Percentiles rank a stretch among this genome's conserved stretches.
Evolutionary conservation across 2,329 filamentous ascomycete genomes (phyloP).

Genomic region (Cordyceps fumosorosea): DNA sequence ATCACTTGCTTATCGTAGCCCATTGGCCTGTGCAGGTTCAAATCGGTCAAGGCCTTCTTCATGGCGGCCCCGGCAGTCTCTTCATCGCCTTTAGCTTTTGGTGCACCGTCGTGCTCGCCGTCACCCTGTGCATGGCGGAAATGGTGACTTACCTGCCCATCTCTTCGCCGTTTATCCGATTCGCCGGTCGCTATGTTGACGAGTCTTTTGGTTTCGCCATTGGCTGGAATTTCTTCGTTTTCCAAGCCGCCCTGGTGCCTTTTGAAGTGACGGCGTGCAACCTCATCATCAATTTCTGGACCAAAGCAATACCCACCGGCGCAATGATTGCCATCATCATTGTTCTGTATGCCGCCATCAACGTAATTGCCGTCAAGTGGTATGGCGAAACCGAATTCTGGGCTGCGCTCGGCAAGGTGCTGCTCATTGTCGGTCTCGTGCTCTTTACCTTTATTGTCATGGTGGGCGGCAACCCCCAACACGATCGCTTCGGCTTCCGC

Average conservation of each 20-base stretch:
- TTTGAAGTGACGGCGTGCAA: constrained; percentile 63
- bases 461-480: constrained; percentile 71
- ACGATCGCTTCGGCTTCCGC: constrained; percentile 65
- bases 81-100: constrained; percentile 56
- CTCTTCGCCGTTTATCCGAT: constrained; percentile 71
- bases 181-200: constrained; percentile 69
- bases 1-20: constrained; percentile 13
- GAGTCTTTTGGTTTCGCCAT: constrained; percentile 67
- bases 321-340: constrained; percentile 53
- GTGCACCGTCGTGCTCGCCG: constrained; percentile 54
- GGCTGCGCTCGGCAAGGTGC: constrained; percentile 63
- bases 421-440: constrained; percentile 65
- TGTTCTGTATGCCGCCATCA: constrained; percentile 48
- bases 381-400: constrained; percentile 75
- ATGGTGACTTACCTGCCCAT: constrained; percentile 74
- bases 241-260: constrained; percentile 60
- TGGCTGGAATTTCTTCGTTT: constrained; percentile 70
- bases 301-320: constrained; percentile 50
- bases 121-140: constrained; percentile 60
- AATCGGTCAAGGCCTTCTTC: constrained; percentile 51
- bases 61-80: constrained; percentile 52
- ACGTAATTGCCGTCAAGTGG: constrained; percentile 65
- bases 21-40: constrained; percentile 32
- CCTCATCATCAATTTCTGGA: constrained; percentile 58
- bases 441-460: constrained; percentile 76